Evolutionary conservation across 495 filamentous ascomycete genomes (phyloP).

Genomic region (Aspergillus kassunensis): DNA sequence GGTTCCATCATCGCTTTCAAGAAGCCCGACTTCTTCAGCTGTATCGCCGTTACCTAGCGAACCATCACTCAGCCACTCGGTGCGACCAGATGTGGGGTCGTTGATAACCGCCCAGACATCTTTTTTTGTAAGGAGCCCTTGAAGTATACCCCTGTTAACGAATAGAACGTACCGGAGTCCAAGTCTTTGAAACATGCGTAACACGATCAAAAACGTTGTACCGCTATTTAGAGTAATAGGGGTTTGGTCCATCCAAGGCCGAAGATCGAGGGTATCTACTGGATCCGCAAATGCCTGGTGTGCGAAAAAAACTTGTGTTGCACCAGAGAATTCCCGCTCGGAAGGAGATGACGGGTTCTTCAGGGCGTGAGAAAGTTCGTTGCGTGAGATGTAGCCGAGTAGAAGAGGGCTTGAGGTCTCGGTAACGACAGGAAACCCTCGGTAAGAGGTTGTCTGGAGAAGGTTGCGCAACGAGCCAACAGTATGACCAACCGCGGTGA

Average conservation of each 20-base stretch:
- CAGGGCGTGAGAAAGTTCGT: slow-evolving; percentile 80
- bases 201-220: slow-evolving; percentile 70
- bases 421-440: slow-evolving; percentile 88
- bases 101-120: slow-evolving; percentile 95
- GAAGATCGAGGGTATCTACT: slow-evolving; percentile 72
- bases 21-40: slow-evolving; percentile 50
- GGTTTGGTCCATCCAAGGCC: slow-evolving; percentile 98
- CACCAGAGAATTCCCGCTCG: slow-evolving; percentile 56
- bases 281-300: slow-evolving; percentile 80
- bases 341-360: slow-evolving; percentile 37
- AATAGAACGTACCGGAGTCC: slow-evolving; percentile 90
- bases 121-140: slow-evolving; percentile 93
- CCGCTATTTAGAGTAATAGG: slow-evolving; percentile 82
- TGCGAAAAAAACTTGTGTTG: slow-evolving; percentile 78
- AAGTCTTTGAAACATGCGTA: slow-evolving; percentile 89
- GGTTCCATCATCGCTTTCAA: slow-evolving; percentile 40
- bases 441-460: slow-evolving; percentile 68
- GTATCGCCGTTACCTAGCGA: slow-evolving; percentile 35
- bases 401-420: slow-evolving; percentile 65
- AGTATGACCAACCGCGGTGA: slow-evolving; percentile 81
- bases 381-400: slow-evolving; percentile 89
- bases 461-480: slow-evolving; percentile 67
- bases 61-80: slow-evolving; percentile 29
- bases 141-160: slow-evolving; percentile 70
- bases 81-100: slow-evolving; percentile 61